These are phyloP conservation scores for Dactylellina cionopaga DNA, from an alignment of 2,329 filamentous ascomycete genomes.

Conservation along the genomic window DNA sequence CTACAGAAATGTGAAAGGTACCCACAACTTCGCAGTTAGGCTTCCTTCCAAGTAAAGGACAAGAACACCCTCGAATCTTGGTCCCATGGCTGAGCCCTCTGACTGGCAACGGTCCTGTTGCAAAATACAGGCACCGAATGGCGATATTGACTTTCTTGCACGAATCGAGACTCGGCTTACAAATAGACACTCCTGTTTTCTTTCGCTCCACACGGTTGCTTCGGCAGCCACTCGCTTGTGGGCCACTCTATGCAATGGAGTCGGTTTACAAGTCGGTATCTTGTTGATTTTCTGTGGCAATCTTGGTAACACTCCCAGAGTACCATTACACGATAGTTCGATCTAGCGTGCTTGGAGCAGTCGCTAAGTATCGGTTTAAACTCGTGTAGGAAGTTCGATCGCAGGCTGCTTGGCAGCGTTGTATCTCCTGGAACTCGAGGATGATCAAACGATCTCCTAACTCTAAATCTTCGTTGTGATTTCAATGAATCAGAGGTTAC, in stretches of 20 bases:
- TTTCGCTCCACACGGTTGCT: neutral
- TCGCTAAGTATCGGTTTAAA: conserved; percentile 1
- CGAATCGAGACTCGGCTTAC: neutral
- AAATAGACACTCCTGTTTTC: conserved; percentile 9
- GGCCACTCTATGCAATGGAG: neutral
- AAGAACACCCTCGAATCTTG: conserved; percentile 11
- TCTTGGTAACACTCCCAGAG: conserved; percentile 16
- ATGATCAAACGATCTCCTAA: too few relatives aligned
- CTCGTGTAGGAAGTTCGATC: conserved; percentile 32
- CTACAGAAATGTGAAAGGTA: neutral
- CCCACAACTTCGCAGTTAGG: conserved; percentile 14
- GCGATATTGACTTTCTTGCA: conserved; percentile 3
- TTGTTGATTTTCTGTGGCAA: too few relatives aligned
- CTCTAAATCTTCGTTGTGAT: too few relatives aligned
- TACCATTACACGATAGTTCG: neutral
- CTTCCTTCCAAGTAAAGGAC: conserved; percentile 12
- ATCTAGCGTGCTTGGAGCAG: neutral
- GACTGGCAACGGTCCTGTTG: conserved; percentile 18
- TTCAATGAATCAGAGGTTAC: too few relatives aligned
- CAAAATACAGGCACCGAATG: conserved; percentile 14
- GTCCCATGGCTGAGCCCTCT: conserved; percentile 29
- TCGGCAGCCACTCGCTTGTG: neutral
- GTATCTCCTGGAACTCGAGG: too few relatives aligned
- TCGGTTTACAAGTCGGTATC: too few relatives aligned
- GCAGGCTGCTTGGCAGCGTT: too few relatives aligned